A percentile compares a stretch with the other conserved stretches of the same genome.
phyloP scores from a whole-genome alignment of 129 eudicot species.

The Flaveria bidentis region DNA sequence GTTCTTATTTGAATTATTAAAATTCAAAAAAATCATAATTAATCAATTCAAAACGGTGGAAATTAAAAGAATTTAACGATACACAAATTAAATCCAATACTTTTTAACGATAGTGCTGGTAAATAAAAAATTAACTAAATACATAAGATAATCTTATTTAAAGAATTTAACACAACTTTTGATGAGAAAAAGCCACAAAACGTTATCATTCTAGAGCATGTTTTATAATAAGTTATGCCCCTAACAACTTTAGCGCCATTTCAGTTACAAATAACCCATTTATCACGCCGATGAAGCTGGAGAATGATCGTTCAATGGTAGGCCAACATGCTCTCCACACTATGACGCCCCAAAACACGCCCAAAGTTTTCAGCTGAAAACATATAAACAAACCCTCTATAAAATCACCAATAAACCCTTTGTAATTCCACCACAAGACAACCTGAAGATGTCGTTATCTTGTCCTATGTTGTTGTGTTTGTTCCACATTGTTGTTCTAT shows the following conservation, averaged over 20 bases:
- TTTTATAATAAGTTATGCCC: neutral
- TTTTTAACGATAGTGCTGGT: neutral
- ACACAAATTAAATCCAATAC: neutral
- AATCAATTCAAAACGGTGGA: no score
- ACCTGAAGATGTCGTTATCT: constrained; percentile 22
- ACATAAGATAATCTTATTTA: no score
- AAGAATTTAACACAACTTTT: neutral
- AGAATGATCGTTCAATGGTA: constrained; percentile 23
- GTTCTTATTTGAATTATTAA: no score
- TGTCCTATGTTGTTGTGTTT: constrained; percentile 26
- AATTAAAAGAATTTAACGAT: no score
- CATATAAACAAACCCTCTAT: neutral
- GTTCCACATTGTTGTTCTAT: constrained; percentile 44
- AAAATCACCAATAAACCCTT: constrained; percentile 9
- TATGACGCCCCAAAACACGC: constrained; percentile 42
- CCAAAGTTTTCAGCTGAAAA: constrained; percentile 1
- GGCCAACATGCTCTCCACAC: constrained; percentile 35
- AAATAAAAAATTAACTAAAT: no score
- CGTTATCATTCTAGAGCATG: neutral
- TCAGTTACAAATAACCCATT: constrained; percentile 27
- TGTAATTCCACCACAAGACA: constrained; percentile 12
- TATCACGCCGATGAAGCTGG: constrained; percentile 34
- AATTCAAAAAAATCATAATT: no score
- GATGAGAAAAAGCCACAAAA: neutral
- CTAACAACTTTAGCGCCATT: constrained; percentile 33